phyloP scores from a whole-genome alignment of 2,329 filamentous ascomycete species.

The Dactylellina haptotyla region DNA sequence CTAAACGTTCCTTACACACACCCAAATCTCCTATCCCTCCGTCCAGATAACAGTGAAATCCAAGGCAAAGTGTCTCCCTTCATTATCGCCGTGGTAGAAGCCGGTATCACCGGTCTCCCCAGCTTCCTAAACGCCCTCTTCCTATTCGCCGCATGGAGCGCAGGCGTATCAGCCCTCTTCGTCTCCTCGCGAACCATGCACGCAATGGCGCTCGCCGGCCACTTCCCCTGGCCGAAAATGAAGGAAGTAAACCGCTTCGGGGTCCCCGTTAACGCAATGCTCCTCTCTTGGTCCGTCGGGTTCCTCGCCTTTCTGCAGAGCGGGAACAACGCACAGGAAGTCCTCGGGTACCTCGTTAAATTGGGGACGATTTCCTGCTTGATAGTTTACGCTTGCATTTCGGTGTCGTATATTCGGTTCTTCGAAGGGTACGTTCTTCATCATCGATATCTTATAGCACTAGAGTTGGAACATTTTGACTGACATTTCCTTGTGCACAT shows the following conservation, averaged over 20 bases:
- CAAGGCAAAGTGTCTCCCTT: slow-evolving; percentile 58
- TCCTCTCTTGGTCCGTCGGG: slow-evolving; percentile 61
- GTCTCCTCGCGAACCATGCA: slow-evolving; percentile 63
- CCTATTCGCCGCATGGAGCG: slow-evolving; percentile 63
- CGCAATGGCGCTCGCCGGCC: slow-evolving; percentile 62
- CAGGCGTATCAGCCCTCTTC: slow-evolving; percentile 63
- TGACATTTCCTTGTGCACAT: neutral
- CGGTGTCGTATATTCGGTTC: slow-evolving; percentile 46
- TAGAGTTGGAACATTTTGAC: neutral
- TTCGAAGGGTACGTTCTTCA: slow-evolving; percentile 40
- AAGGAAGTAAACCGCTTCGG: slow-evolving; percentile 60
- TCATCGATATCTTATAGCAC: neutral
- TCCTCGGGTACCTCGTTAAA: slow-evolving; percentile 49
- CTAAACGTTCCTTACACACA: slow-evolving; percentile 63
- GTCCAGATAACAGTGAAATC: slow-evolving; percentile 52
- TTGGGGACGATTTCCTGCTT: slow-evolving; percentile 45
- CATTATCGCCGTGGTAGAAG: slow-evolving; percentile 63
- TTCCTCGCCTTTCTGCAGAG: slow-evolving; percentile 61
- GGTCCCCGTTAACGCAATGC: slow-evolving; percentile 62
- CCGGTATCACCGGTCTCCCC: slow-evolving; percentile 61
- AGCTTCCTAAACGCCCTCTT: slow-evolving; percentile 64
- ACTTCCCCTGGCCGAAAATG: slow-evolving; percentile 61
- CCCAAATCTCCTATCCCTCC: slow-evolving; percentile 52
- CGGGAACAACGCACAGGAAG: slow-evolving; percentile 57
- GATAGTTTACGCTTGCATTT: slow-evolving; percentile 47